A percentile compares a stretch with the other conserved stretches of the same genome.
phyloP scores from a whole-genome alignment of 2,329 filamentous ascomycete genomes.

The Neopestalotiopsis sp. region DNA sequence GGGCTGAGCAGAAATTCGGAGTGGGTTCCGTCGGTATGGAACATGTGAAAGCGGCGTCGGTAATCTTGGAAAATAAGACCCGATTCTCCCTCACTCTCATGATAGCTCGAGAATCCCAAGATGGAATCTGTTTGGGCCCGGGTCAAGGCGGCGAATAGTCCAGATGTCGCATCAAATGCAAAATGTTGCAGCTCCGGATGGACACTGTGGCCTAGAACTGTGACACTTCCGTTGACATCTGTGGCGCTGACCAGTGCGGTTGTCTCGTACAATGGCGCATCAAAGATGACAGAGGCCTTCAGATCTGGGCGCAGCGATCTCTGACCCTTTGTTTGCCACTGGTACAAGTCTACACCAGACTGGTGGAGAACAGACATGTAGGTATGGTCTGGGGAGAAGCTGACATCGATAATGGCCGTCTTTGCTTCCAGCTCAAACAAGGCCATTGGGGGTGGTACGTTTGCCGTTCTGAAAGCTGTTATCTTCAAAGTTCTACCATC shows the following conservation, averaged over 20 bases:
- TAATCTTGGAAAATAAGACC: conserved; percentile 49
- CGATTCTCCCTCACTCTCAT: conserved; percentile 31
- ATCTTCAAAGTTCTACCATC: conserved; percentile 82
- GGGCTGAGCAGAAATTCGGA: conserved; percentile 27
- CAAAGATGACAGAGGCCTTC: conserved; percentile 38
- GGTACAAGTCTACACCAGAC: conserved; percentile 69
- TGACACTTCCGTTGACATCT: conserved; percentile 31
- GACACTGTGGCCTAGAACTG: conserved; percentile 32
- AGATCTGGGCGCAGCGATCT: conserved; percentile 51
- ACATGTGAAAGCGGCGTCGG: conserved; percentile 39
- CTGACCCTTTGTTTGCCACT: conserved; percentile 68
- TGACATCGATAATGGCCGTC: conserved; percentile 73
- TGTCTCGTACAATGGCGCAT: conserved; percentile 28
- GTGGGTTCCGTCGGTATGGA: conserved; percentile 7
- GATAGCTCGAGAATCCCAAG: conserved; percentile 35
- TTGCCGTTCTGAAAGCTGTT: conserved; percentile 82
- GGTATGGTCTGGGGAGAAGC: conserved; percentile 69
- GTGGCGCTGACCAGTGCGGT: conserved; percentile 36
- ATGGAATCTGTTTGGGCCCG: conserved; percentile 34
- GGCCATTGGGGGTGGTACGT: conserved; percentile 92
- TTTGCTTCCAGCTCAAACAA: conserved; percentile 72
- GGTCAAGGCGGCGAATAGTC: conserved; percentile 25
- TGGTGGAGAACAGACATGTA: conserved; percentile 76
- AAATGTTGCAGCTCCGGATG: conserved; percentile 30
- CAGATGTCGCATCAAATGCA: conserved; percentile 26